Evolutionary conservation across 495 filamentous ascomycete genomes (phyloP), one percentile per base, ranked within the genome.

Genomic region (Annulohypoxylon bovei): DNA sequence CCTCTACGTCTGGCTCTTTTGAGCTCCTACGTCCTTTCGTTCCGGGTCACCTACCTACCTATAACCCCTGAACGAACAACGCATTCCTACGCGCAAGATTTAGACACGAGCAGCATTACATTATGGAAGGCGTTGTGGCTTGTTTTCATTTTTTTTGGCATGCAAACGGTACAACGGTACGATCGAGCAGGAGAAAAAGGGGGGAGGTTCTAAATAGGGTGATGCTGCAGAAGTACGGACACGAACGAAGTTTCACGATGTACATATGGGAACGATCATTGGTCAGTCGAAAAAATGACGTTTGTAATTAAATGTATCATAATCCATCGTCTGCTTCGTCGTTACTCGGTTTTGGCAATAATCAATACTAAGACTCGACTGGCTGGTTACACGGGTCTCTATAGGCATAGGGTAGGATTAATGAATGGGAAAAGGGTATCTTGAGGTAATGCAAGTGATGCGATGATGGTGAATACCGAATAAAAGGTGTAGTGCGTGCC

Each of bases 1-100:
- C 80, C 85, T 88, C 65, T 99, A 92, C 73, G 95, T 99, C 59
- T 97, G 95, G 94, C 78, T 97, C 49, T 94, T 90, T 75, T 91
- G 78, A 79, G 28, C 9, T 22, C 33, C 40, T 44, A 18, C 4
- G 14, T 39, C 18, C 14, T 53, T 39, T n/a, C 32, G 16, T 46
- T 33, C 56, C 8, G 20, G 44, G 3, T 37, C 9, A 33, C 27
- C 33, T 60, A 27, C 62, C 37, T 56, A 47, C 16, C 50, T 28
- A 27, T 5, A 9, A 53, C 49, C 27, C 28, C 2, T 14, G 28
- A 35, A 25, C 53, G 53, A 56, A 56, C 30, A 23, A 56, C 20
- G 39, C 20, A 56, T 9, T 11, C 49, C n/a, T 22, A 18, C 22
- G 25, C 30, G 53, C 32, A 56, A 56, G 47, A 54, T 12, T 18